A percentile compares a stretch with the other conserved stretches of the same genome.
These are phyloP conservation scores for Xerophyta viscosa DNA, from an alignment of 106 monocot species.

Conservation along the genomic window DNA sequence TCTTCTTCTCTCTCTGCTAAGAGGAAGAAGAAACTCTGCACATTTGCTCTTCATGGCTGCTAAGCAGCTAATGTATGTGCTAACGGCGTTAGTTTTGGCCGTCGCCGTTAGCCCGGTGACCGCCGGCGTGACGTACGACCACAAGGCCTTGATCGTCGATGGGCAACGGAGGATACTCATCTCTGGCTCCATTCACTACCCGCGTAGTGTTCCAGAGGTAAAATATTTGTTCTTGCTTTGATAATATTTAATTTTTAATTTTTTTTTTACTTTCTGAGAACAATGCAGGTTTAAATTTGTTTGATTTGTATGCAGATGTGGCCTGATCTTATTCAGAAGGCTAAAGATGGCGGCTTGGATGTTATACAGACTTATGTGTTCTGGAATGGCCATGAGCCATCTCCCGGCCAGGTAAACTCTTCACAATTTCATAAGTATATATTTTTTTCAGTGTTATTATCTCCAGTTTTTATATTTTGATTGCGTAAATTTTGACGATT, in stretches of 20 bases:
- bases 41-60: no score
- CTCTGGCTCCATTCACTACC: conserved; percentile 12
- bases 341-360: conserved; percentile 27
- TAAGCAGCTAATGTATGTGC: no score
- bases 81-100: no score
- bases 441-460: no score
- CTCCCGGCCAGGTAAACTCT: conserved; percentile 30
- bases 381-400: conserved; percentile 45
- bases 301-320: conserved; percentile 23
- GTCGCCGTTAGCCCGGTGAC: background rate
- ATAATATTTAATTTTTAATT: no score
- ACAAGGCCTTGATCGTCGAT: conserved; percentile 3
- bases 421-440: no score
- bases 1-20: no score
- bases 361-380: conserved; percentile 33
- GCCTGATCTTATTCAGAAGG: conserved; percentile 28
- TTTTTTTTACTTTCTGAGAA: background rate
- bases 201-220: conserved; percentile 7
- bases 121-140: conserved; percentile 5
- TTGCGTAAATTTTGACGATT: background rate
- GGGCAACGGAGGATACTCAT: conserved; percentile 9
- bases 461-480: no score
- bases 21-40: no score
- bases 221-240: no score
- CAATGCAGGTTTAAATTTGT: background rate